These are phyloP conservation scores for Effrenium voratum DNA, from an alignment of 73 alveolate genomes.

Conservation along the genomic window DNA sequence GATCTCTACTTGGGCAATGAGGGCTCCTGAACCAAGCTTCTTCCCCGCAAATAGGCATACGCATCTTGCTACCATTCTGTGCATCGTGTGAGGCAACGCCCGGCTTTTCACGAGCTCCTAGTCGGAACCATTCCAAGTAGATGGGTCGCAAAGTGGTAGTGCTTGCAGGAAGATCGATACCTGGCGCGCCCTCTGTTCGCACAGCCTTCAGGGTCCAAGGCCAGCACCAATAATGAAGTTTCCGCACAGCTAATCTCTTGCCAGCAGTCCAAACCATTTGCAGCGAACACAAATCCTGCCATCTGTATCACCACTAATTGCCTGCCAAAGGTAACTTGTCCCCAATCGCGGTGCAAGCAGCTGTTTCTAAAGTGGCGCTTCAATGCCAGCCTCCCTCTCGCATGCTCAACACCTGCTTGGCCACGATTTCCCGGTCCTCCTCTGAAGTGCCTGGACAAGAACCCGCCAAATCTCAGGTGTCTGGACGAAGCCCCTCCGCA, in stretches of 20 bases:
- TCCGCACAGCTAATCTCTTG: too few species aligned
- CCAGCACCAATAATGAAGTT: too few species aligned
- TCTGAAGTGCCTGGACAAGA: conserved; percentile 15
- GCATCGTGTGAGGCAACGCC: not conserved
- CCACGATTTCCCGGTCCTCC: conserved; percentile 82
- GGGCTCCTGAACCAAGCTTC: conserved; percentile 58
- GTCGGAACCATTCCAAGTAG: conserved; percentile 59
- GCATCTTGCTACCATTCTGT: not conserved
- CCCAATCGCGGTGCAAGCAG: too few species aligned
- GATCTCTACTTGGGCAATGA: conserved; percentile 87
- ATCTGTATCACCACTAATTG: too few species aligned
- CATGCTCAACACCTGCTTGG: conserved; percentile 18
- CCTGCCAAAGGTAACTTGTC: too few species aligned
- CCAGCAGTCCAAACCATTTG: too few species aligned
- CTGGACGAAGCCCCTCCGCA: too few species aligned
- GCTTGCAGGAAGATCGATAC: conserved; percentile 61
- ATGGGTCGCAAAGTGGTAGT: conserved; percentile 44
- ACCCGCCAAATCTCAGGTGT: not conserved
- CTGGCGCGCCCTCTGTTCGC: too few species aligned
- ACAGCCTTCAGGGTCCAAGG: too few species aligned
- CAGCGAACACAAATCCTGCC: too few species aligned
- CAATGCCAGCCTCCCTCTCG: conserved; percentile 85
- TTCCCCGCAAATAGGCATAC: too few species aligned
- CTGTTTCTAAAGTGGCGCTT: too few species aligned
- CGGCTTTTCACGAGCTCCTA: conserved; percentile 7